Conservation (phyloP, 306 rosid genomes). For the Corylus avellana region DNA sequence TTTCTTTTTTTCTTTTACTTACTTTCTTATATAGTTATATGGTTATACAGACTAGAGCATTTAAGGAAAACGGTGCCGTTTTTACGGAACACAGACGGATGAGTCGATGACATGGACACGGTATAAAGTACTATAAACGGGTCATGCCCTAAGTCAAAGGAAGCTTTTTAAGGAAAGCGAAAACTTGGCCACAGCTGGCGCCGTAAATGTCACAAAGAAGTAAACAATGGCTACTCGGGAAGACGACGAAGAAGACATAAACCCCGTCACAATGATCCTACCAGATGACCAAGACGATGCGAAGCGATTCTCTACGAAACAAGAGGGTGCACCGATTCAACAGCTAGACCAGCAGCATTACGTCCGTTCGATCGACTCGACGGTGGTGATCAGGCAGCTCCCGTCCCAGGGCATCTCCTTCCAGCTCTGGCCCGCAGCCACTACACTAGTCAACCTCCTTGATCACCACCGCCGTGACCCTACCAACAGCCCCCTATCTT, state of each 20-base stretch:
- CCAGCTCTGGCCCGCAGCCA: conserved; percentile 99
- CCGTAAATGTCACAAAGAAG: conserved; percentile 16
- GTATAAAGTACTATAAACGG: neutral
- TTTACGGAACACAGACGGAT: neutral
- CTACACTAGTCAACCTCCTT: conserved; percentile 76
- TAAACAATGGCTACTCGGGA: conserved; percentile 38
- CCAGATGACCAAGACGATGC: conserved; percentile 13
- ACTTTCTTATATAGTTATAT: too few species aligned
- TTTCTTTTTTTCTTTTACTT: too few species aligned
- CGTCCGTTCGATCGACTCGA: conserved; percentile 60
- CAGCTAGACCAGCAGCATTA: conserved; percentile 41
- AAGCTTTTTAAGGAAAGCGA: neutral
- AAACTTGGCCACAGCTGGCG: neutral
- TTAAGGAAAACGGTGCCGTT: neutral
- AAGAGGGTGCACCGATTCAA: conserved; percentile 17
- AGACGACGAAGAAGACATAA: conserved; percentile 44
- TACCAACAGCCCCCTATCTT: conserved; percentile 52
- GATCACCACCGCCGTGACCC: conserved; percentile 58
- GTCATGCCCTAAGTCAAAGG: conserved; percentile 26
- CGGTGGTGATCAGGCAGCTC: conserved; percentile 64
- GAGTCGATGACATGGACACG: neutral
- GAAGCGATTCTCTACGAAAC: neutral
- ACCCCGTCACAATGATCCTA: conserved; percentile 42
- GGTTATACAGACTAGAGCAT: too few species aligned
- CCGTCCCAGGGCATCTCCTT: conserved; percentile 86